A percentile compares a stretch with the other conserved stretches of the same genome.
Evolutionary conservation across 2,329 filamentous ascomycete species (phyloP).

Genomic region (Nectriaceae sp.): DNA sequence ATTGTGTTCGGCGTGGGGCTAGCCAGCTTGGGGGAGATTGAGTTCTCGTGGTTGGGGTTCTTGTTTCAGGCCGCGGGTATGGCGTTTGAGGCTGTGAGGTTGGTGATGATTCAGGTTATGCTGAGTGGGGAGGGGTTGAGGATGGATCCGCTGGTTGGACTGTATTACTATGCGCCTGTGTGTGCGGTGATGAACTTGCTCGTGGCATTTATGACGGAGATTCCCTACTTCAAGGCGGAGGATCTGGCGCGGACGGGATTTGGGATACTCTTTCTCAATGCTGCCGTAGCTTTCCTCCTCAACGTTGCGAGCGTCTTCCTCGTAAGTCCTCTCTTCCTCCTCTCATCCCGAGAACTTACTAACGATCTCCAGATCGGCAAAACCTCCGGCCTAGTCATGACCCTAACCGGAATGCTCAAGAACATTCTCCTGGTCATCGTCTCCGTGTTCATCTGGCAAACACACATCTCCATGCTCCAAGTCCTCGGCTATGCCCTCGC

Average conservation of each 20-base stretch:
- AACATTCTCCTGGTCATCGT: slow-evolving; percentile 79
- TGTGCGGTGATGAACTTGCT: slow-evolving; percentile 80
- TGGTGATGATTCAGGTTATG: slow-evolving; percentile 84
- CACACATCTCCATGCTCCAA: slow-evolving; percentile 70
- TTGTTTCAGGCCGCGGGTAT: slow-evolving; percentile 74
- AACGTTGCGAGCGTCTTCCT: slow-evolving; percentile 87
- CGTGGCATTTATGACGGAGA: slow-evolving; percentile 69
- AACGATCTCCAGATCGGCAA: slow-evolving; percentile 69
- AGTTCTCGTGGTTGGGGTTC: slow-evolving; percentile 67
- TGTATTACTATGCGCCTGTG: slow-evolving; percentile 88
- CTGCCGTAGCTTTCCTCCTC: slow-evolving; percentile 75
- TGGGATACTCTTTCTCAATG: slow-evolving; percentile 69
- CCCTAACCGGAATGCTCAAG: slow-evolving; percentile 83
- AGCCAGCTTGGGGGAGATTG: slow-evolving; percentile 63
- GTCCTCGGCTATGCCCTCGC: slow-evolving; percentile 78
- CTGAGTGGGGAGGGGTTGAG: slow-evolving; percentile 75
- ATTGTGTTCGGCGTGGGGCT: slow-evolving; percentile 56
- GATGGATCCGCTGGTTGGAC: slow-evolving; percentile 85
- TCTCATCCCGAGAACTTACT: slow-evolving; percentile 7
- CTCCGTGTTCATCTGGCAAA: slow-evolving; percentile 78
- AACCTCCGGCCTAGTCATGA: slow-evolving; percentile 84
- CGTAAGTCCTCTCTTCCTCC: slow-evolving; percentile 53
- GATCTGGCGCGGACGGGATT: slow-evolving; percentile 68
- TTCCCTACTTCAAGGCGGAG: slow-evolving; percentile 63
- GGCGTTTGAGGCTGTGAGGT: slow-evolving; percentile 75